phyloP scores from a whole-genome alignment of 805 yeast species.

The Kuraishia piskuri region DNA sequence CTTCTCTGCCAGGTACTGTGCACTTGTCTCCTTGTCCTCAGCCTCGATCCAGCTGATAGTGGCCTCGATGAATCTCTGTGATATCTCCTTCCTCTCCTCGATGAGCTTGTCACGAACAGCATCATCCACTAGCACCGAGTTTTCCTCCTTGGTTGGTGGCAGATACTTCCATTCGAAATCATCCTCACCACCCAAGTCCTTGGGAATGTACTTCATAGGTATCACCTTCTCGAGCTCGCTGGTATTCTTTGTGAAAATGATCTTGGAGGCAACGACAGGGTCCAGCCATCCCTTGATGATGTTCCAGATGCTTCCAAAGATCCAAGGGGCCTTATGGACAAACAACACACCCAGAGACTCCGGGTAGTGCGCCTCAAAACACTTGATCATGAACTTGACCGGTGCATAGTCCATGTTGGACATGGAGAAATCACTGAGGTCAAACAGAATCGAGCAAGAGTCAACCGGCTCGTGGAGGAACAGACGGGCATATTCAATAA shows the following conservation, averaged over 20 bases:
- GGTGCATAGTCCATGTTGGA: conserved; percentile 91
- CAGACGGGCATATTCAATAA: conserved; percentile 78
- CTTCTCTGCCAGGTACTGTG: conserved; percentile 43
- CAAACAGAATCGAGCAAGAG: conserved; percentile 78
- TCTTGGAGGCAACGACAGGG: conserved; percentile 91
- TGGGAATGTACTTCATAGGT: conserved; percentile 52
- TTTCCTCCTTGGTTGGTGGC: conserved; percentile 52
- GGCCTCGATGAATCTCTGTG: conserved; percentile 45
- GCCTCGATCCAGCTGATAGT: conserved; percentile 78
- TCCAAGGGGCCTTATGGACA: conserved; percentile 95
- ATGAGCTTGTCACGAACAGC: conserved; percentile 28
- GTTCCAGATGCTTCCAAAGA: conserved; percentile 91
- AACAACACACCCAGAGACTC: conserved; percentile 80
- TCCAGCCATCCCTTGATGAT: conserved; percentile 90
- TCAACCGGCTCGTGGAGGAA: conserved; percentile 69
- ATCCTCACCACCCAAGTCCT: conserved; percentile 69
- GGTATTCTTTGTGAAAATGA: conserved; percentile 65
- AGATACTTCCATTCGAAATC: conserved; percentile 48
- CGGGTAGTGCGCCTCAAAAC: conserved; percentile 95
- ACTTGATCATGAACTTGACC: conserved; percentile 79
- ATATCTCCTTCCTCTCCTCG: conserved; percentile 39
- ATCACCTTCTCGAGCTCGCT: conserved; percentile 63
- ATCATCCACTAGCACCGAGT: conserved; percentile 39
- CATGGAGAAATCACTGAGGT: conserved; percentile 76
- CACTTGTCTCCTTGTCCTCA: conserved; percentile 39